Evolutionary conservation across 768 basidiomycete genomes (phyloP), one percentile per base, ranked within the genome.

Genomic region (Boletus bicolor): DNA sequence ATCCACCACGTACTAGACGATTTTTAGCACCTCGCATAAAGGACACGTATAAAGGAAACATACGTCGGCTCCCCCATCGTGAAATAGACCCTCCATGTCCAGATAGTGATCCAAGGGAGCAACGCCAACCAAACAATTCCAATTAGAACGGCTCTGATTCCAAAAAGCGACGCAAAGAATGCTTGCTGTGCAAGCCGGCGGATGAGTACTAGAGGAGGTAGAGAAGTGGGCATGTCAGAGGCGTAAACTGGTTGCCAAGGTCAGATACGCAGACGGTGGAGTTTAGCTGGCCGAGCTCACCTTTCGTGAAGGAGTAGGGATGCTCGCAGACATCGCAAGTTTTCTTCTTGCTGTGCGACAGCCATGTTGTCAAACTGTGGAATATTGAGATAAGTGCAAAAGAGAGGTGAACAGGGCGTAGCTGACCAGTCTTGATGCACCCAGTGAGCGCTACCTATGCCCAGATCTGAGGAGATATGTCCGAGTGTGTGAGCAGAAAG

Each of bases 301-400:
- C 92, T 79, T 97, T 98, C 17, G 87, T 91, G 70, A 97, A 98
- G 2, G 86, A 79, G 71, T 94, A 98, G 2, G 87, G 83, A 69
- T 96, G 82, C 70, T 95, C 94, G 82, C 96, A 98, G 8, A 98
- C 86, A 79, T 98, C 96, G 71, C 96, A 98, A 41, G 82, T 86
- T 73, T 91, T 91, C 82, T 96, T 95, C 78, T 91, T 91, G 74
- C 90, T 93, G 72, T 93, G 90, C 3, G 89, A 85, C 36, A 98
- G 79, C 96, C 96, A 98, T 75, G 88, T 93, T 48, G 88, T 91
- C 69, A 98, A 79, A 73, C 94, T 97, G 62, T 11, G 61, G 43
- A 50, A 55, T 19, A 36, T 28, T 56, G 49, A 55, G 45, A 63
- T 36, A 35, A 36, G 46, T 15, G 30, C 6, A 3, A 49, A 19